These are phyloP conservation scores for Aspergillus caelatus DNA, from an alignment of 2,329 filamentous ascomycete species.

Conservation along the genomic window DNA sequence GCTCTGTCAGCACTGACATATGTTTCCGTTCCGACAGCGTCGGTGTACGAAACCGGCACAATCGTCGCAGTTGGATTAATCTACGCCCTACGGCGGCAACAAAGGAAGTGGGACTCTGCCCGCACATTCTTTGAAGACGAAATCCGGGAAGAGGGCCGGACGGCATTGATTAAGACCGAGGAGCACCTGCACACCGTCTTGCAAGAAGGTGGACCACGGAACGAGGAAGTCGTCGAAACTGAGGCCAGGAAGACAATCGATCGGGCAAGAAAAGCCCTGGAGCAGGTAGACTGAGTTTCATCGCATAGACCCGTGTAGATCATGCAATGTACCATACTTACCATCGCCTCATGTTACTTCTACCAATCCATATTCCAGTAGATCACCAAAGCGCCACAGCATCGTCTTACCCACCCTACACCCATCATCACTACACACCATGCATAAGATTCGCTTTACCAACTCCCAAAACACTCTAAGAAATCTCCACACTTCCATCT, in stretches of 20 bases:
- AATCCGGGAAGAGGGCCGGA: slow-evolving; percentile 60
- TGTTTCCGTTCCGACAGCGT: slow-evolving; percentile 54
- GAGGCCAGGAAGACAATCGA: slow-evolving; percentile 49
- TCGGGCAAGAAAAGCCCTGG: slow-evolving; percentile 51
- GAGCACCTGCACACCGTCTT: slow-evolving; percentile 52
- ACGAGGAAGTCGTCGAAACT: slow-evolving; percentile 40
- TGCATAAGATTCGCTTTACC: neutral
- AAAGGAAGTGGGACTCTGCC: slow-evolving; percentile 60
- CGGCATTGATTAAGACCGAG: slow-evolving; percentile 59
- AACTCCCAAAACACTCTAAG: slow-evolving; percentile 9
- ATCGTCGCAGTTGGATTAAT: slow-evolving; percentile 62
- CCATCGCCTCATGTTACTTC: neutral
- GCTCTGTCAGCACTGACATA: slow-evolving; percentile 60
- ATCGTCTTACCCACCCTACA: neutral
- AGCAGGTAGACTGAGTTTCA: slow-evolving; percentile 29
- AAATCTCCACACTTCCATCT: slow-evolving; percentile 49
- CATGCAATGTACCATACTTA: slow-evolving; percentile 15
- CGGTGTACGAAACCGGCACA: slow-evolving; percentile 61
- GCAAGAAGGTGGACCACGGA: slow-evolving; percentile 44
- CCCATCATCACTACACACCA: neutral
- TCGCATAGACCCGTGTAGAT: slow-evolving; percentile 5
- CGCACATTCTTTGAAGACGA: slow-evolving; percentile 55
- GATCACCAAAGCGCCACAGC: neutral
- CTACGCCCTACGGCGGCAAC: slow-evolving; percentile 60
- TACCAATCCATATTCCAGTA: neutral